Conservation (phyloP, 352 stramenopile genomes). For the Phytophthora meadii region DNA sequence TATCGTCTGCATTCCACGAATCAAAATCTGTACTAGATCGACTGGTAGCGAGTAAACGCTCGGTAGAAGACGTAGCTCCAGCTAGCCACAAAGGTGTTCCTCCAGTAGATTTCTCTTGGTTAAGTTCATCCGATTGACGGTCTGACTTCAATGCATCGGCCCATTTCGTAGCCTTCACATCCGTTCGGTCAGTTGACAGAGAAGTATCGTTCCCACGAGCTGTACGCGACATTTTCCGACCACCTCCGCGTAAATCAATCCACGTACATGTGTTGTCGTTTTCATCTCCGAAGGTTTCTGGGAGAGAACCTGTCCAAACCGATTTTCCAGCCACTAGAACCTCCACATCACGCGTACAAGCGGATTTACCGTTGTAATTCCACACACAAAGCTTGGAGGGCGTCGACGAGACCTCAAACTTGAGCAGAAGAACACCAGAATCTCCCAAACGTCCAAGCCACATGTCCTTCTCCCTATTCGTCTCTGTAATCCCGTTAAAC, state of each 20-base stretch:
- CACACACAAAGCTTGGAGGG: constrained; percentile 81
- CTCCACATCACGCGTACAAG: constrained; percentile 73
- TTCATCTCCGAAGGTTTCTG: constrained; percentile 71
- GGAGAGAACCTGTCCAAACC: constrained; percentile 80
- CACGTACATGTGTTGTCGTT: constrained; percentile 74
- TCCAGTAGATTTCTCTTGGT: constrained; percentile 8
- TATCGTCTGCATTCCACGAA: constrained; percentile 25
- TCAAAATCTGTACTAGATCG: constrained; percentile 13
- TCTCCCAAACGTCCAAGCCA: constrained; percentile 74
- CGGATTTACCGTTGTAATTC: constrained; percentile 80
- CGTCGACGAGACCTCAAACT: constrained; percentile 45
- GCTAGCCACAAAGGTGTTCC: constrained; percentile 34
- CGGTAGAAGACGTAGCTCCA: neutral
- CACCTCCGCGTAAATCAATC: constrained; percentile 54
- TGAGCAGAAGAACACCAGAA: constrained; percentile 62
- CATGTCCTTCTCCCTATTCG: constrained; percentile 77
- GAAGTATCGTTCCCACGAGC: constrained; percentile 14
- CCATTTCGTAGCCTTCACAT: constrained; percentile 7
- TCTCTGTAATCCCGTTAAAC: constrained; percentile 69
- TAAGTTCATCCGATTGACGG: neutral
- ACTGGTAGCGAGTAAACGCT: constrained; percentile 10
- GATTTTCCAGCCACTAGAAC: constrained; percentile 64
- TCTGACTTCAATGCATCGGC: constrained; percentile 5
- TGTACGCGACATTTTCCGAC: constrained; percentile 49
- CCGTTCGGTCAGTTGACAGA: constrained; percentile 1